Percentiles rank a stretch among this genome's conserved stretches.
These are phyloP conservation scores for Flaveria ramosissima DNA, from an alignment of 129 eudicot species.

Conservation along the genomic window DNA sequence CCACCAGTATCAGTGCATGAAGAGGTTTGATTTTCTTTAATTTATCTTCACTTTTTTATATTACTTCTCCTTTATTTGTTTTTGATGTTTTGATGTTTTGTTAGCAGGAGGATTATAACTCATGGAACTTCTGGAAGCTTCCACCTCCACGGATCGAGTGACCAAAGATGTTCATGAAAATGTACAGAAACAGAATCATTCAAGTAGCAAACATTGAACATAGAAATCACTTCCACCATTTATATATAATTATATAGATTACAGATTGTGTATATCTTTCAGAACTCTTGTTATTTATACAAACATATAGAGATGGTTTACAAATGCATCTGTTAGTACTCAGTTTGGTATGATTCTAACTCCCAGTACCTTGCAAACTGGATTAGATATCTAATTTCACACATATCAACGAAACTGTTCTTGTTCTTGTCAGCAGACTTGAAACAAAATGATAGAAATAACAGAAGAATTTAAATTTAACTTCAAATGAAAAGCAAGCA, in stretches of 20 bases:
- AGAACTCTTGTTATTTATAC: constrained; percentile 29
- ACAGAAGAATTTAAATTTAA: background rate
- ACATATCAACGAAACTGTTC: constrained; percentile 35
- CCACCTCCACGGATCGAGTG: constrained; percentile 58
- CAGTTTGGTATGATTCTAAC: constrained; percentile 35
- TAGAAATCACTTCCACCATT: background rate
- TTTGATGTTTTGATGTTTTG: constrained; percentile 17
- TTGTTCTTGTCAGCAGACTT: constrained; percentile 25
- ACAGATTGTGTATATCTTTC: constrained; percentile 25
- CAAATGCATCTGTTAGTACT: background rate
- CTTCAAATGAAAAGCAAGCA: constrained; percentile 28
- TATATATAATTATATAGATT: constrained; percentile 17
- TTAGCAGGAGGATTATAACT: constrained; percentile 78
- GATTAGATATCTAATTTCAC: constrained; percentile 32
- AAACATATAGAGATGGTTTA: constrained; percentile 26
- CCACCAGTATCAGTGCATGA: constrained; percentile 64
- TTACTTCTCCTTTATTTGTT: background rate
- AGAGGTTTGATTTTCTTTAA: constrained; percentile 49
- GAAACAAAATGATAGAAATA: background rate
- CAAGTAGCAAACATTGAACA: constrained; percentile 23
- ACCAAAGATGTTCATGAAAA: constrained; percentile 5
- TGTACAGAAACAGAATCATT: constrained; percentile 30
- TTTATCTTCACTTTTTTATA: background rate
- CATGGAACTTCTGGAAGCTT: constrained; percentile 97
- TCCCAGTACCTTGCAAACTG: constrained; percentile 45